Evolutionary conservation across 352 stramenopile species (phyloP).

Genomic region (Globisporangium acanthophoron): DNA sequence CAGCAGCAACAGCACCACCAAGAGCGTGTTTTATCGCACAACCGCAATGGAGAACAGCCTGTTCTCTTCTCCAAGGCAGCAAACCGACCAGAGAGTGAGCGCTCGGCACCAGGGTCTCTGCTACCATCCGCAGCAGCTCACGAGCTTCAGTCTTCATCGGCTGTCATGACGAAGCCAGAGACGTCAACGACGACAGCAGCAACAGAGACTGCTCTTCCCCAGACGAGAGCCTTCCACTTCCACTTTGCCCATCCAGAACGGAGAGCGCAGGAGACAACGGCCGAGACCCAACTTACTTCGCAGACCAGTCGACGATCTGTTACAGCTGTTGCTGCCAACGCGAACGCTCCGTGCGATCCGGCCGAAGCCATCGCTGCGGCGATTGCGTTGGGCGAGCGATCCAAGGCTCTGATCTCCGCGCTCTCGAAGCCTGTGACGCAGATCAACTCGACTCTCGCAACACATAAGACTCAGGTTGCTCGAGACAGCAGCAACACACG

Average conservation of each 20-base stretch:
- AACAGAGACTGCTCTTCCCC: neutral
- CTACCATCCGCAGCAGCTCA: neutral
- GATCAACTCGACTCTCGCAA: neutral
- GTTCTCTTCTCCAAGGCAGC: neutral
- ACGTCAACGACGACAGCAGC: neutral
- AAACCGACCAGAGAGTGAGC: neutral
- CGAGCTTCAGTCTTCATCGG: neutral
- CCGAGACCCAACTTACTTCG: neutral
- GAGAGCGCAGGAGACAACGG: neutral
- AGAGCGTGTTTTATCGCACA: neutral
- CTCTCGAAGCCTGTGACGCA: constrained; percentile 11
- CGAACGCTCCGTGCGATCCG: neutral
- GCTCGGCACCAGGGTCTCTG: neutral
- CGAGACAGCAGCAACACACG: neutral
- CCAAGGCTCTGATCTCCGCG: constrained; percentile 36
- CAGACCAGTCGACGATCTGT: neutral
- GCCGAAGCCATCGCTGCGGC: constrained; percentile 24
- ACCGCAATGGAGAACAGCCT: neutral
- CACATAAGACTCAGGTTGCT: neutral
- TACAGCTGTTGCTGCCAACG: neutral
- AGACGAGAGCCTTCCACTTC: neutral
- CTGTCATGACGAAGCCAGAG: neutral
- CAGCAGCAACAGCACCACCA: constrained; percentile 1
- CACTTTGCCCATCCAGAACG: neutral
- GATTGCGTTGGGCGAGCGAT: constrained; percentile 27